Conservation (phyloP, 305 asterid species). For the Andrographis paniculata region DNA sequence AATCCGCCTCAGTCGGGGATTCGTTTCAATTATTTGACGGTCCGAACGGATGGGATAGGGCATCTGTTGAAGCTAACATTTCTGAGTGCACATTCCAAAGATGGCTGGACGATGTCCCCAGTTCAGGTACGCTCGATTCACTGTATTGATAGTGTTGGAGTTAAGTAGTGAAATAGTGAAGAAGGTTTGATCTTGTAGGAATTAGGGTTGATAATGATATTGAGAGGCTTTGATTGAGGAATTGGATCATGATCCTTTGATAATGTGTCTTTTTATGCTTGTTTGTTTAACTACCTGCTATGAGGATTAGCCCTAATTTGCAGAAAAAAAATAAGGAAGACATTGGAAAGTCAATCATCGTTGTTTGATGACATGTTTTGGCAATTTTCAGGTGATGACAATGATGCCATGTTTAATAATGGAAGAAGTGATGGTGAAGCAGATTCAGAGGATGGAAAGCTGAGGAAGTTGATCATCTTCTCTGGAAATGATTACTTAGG, state of each 20-base stretch:
- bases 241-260: too few species aligned
- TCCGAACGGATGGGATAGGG: conserved; percentile 73
- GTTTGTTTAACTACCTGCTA: too few species aligned
- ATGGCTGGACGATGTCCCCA: conserved; percentile 74
- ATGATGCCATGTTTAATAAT: conserved; percentile 25
- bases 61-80: conserved; percentile 58
- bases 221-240: too few species aligned
- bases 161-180: too few species aligned
- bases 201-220: too few species aligned
- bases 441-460: conserved; percentile 32
- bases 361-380: background rate
- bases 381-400: conserved; percentile 48
- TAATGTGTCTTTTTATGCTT: too few species aligned
- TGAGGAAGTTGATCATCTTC: conserved; percentile 61
- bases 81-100: conserved; percentile 67
- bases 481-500: conserved; percentile 98
- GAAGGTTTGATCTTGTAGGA: too few species aligned
- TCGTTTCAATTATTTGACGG: conserved; percentile 39
- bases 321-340: background rate
- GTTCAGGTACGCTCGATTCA: conserved; percentile 58
- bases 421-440: conserved; percentile 24
- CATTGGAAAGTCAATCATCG: background rate
- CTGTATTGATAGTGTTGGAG: too few species aligned
- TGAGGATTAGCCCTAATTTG: background rate
- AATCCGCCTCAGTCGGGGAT: conserved; percentile 9